Base-by-base conservation (phyloP, 768 basidiomycete species). In the Strobilomyces confusus region DNA sequence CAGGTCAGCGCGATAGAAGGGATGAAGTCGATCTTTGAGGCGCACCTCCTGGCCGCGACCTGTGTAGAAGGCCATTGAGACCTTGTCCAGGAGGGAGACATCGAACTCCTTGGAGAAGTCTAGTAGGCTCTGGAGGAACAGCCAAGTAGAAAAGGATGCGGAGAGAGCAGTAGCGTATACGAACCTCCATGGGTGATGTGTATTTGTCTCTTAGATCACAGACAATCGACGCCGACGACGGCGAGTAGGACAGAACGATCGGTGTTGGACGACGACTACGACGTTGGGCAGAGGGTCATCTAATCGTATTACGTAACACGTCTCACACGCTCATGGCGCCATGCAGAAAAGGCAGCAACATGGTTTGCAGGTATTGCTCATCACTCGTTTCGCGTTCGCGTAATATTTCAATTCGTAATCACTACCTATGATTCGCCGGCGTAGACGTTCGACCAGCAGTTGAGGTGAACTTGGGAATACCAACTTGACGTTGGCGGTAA, bases 51-150 rank as follows among this genome's bases (percentile, higher is more conserved):
- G 75, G 23, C 93, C 93, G 9, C 77, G 70, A 30, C 94, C 87
- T 15, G 89, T 85, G 75, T 93, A 97, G 69, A 98, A 89, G 48
- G 92, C 82, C 75, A 87, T 87, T 45, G 93, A 92, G 64, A 98
- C 91, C 72, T 86, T 89, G 76, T 99, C 97, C 73, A 98, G 79
- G 58, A 98, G 80, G 57, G 78, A 73, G 70, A 97, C 86, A 80
- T 98, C 94, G 73, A 98, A 91, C 65, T 95, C 93, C 64, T 81
- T 83, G 62, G 86, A 86, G 78, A 95, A 93, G 80, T 97, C 93
- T 69, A 97, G 87, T 63, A 97, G 80, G 71, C 78, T 83, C 94
- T 97, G 30, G 55, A 46, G 43, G 44, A 26, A 30, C 3, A 22
- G 45, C 55, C 56, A 63, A 45, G 48, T 25, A 26, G 37, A 44